Conservation (phyloP, 208 protist species). For the Leishmania tarentolae region DNA sequence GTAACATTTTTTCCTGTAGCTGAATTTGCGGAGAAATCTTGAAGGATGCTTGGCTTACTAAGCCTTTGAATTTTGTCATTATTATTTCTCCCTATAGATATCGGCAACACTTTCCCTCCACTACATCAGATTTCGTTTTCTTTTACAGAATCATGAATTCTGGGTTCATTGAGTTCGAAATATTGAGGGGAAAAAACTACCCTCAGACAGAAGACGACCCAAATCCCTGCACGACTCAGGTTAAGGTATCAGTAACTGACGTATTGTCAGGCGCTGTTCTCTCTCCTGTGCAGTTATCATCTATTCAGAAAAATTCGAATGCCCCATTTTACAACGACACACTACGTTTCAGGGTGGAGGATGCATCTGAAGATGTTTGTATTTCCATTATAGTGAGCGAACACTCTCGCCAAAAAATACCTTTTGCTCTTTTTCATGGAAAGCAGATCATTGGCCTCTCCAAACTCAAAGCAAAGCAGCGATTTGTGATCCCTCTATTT, state of each 20-base stretch:
- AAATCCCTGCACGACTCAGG: constrained; percentile 52
- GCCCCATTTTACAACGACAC: constrained; percentile 64
- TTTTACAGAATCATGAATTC: constrained; percentile 6
- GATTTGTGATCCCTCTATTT: constrained; percentile 42
- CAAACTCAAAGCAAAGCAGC: constrained; percentile 28
- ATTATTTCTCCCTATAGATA: neutral
- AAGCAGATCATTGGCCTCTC: constrained; percentile 19
- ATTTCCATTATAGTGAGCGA: constrained; percentile 49
- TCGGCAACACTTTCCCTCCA: too few species aligned
- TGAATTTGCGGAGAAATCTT: neutral
- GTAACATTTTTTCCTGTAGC: neutral
- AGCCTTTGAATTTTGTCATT: neutral
- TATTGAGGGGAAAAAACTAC: constrained; percentile 56
- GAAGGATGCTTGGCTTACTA: neutral
- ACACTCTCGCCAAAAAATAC: constrained; percentile 25
- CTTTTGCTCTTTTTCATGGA: constrained; percentile 43
- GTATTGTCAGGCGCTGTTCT: constrained; percentile 17
- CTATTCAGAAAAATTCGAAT: constrained; percentile 55
- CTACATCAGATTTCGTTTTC: neutral
- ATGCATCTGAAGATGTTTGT: constrained; percentile 14
- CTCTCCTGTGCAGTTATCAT: constrained; percentile 28
- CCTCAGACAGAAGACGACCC: constrained; percentile 70
- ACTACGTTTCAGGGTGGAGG: constrained; percentile 36
- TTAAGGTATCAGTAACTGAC: constrained; percentile 27
- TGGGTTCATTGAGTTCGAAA: constrained; percentile 38